A percentile compares a stretch with the other conserved stretches of the same genome.
These are phyloP conservation scores for Canavalia gladiata DNA, from an alignment of 306 rosid genomes.

Conservation along the genomic window DNA sequence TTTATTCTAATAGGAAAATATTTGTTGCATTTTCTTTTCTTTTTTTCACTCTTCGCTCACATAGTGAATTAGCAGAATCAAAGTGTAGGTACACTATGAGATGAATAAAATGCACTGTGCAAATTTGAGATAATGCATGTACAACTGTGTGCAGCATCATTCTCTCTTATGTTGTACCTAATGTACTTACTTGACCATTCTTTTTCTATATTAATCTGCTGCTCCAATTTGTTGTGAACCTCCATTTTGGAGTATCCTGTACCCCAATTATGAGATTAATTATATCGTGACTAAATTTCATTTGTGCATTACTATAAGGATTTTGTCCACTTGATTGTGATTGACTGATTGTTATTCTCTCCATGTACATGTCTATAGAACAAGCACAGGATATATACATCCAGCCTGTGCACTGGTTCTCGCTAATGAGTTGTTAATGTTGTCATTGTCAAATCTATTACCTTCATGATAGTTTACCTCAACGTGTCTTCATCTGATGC, in stretches of 20 bases:
- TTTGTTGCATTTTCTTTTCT: background rate
- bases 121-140: background rate
- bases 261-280: background rate
- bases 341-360: slow-evolving; percentile 16
- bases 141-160: background rate
- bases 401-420: background rate
- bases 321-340: slow-evolving; percentile 4
- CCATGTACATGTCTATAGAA: background rate
- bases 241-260: background rate
- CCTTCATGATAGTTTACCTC: slow-evolving; percentile 21
- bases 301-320: background rate
- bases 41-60: no score
- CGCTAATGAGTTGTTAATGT: background rate
- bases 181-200: background rate
- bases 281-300: background rate
- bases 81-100: background rate
- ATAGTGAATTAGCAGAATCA: background rate
- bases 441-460: slow-evolving; percentile 38
- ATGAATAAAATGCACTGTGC: background rate
- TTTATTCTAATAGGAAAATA: background rate
- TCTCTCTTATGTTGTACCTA: background rate
- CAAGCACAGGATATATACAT: slow-evolving; percentile 3
- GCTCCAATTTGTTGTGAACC: background rate
- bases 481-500: slow-evolving; percentile 14
- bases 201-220: background rate